These are phyloP conservation scores for Cordyceps fumosorosea DNA, from an alignment of 2,329 filamentous ascomycete species.

Conservation along the genomic window DNA sequence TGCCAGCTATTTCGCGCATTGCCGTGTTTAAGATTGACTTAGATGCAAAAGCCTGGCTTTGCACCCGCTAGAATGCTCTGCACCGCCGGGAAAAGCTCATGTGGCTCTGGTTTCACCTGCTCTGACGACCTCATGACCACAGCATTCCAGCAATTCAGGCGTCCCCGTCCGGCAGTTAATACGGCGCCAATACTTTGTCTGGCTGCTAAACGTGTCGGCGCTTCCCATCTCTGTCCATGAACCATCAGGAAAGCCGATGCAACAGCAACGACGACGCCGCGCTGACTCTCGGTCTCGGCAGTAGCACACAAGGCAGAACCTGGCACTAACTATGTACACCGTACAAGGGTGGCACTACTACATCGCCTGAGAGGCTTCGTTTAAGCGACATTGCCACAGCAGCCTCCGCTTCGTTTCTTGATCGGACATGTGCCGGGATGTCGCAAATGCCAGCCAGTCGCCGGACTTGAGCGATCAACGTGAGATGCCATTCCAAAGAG, in stretches of 20 bases:
- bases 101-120: neutral
- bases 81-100: neutral
- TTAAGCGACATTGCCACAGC: neutral
- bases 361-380: neutral
- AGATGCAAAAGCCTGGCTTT: neutral
- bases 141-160: neutral
- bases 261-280: too few relatives aligned
- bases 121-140: neutral
- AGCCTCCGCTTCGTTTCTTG: neutral
- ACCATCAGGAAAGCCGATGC: neutral
- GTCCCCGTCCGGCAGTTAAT: neutral
- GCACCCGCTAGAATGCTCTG: neutral
- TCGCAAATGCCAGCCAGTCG: neutral
- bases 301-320: neutral
- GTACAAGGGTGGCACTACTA: neutral
- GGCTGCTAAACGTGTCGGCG: neutral
- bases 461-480: neutral
- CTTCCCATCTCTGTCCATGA: neutral
- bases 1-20: neutral
- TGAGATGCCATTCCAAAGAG: neutral
- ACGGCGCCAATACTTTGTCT: neutral
- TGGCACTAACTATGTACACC: neutral
- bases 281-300: neutral
- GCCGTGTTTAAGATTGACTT: slow-evolving; percentile 7
- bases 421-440: neutral